Evolutionary conservation across 2,329 filamentous ascomycete species (phyloP).

Genomic region (Fusarium foetens): DNA sequence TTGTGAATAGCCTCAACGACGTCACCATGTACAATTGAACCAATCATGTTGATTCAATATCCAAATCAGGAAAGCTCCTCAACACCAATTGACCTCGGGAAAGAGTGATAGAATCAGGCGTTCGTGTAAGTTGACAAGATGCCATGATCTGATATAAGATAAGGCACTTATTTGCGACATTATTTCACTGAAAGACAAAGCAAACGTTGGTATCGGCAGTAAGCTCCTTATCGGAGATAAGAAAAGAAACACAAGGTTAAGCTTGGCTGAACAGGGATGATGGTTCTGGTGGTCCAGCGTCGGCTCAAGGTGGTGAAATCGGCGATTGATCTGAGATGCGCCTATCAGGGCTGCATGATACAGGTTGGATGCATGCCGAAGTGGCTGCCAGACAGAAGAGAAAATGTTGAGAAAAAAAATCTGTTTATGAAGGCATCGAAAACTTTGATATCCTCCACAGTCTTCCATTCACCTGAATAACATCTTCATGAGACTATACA

Average conservation of each 20-base stretch:
- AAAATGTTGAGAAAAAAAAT: fast-evolving
- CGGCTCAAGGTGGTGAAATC: conserved; percentile 16
- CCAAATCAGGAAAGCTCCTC: not conserved
- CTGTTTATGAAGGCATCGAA: not conserved
- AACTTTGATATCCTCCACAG: not conserved
- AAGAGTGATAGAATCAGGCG: not conserved
- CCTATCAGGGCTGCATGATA: conserved; percentile 17
- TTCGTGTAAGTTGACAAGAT: not conserved
- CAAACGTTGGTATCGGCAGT: not conserved
- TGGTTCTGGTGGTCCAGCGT: not conserved
- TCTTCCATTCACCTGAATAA: not conserved
- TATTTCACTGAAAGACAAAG: not conserved
- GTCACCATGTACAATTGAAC: fast-evolving
- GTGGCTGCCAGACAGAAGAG: not conserved
- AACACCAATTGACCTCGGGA: not conserved
- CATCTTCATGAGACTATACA: not conserved
- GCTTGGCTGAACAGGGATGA: not conserved
- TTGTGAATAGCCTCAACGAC: not conserved
- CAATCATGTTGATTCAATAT: not conserved
- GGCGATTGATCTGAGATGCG: conserved; percentile 41
- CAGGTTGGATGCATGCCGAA: not conserved
- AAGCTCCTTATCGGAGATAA: conserved; percentile 4
- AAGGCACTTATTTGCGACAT: too few relatives aligned
- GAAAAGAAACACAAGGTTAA: not conserved
- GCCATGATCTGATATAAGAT: not conserved